Evolutionary conservation across 2,329 filamentous ascomycete species (phyloP), one percentile per base, ranked within the genome.

Genomic region (Fusarium coicis): DNA sequence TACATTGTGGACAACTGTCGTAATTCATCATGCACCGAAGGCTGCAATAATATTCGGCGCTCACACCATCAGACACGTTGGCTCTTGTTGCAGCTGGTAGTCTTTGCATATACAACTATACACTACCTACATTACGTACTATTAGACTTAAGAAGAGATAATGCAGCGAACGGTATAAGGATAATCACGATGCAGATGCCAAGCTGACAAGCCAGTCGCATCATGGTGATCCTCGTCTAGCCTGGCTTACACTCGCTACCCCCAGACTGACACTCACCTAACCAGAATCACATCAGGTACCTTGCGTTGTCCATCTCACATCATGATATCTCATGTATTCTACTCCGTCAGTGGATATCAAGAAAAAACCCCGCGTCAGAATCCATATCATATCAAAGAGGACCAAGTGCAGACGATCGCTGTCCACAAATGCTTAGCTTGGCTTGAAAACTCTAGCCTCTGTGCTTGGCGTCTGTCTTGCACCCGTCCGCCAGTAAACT

Each of bases 321-420:
- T 57, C 58, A 71, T 68, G 66, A 72, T 74, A 59, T 62, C 63
- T 74, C 9, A 32, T 36, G 49, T 52, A 19, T 18, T 19, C 30
- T 36, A 52, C 61, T 66, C 52, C 32, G 23, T 50, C 40, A 65
- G 71, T 74, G 71, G 63, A 66, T 74, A 56, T 57, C 44, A 69
- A 52, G 57, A 74, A 73, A 74, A 73, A 73, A 36, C 63, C 71
- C 71, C 63, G 70, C 71, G 59, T 64, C 56, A 68, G 50, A 72
- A 43, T 43, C 65, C 49, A 68, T 73, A 63, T 61, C 50, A 60
- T 60, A 64, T 36, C 67, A 52, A 74, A 63, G 50, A 56, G 68
- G 66, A 40, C 49, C 58, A 72, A 61, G 63, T 61, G 68, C 63
- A 67, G 70, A 54, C 67, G 71, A 73, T 73, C 71, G 55, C 56